phyloP scores from a whole-genome alignment of 345 rosid genomes.

The Eucalyptus urophylla region DNA sequence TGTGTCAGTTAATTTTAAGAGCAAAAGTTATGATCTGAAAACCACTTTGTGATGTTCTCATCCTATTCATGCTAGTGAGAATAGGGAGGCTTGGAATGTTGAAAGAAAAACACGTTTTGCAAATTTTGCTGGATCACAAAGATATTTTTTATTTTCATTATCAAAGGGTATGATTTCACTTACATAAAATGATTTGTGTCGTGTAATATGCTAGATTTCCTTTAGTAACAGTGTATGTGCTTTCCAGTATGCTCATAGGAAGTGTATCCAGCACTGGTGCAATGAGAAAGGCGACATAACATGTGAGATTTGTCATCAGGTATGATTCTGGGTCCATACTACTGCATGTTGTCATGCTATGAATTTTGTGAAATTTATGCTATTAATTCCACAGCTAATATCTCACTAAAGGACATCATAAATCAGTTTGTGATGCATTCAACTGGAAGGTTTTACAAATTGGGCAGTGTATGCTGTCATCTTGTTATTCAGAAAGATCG shows the following conservation, averaged over 20 bases:
- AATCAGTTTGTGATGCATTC: neutral
- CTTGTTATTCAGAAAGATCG: neutral
- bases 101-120: neutral
- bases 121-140: neutral
- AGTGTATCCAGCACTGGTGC: slow-evolving; percentile 97
- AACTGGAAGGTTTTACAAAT: neutral
- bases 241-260: slow-evolving; percentile 76
- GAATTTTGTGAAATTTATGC: neutral
- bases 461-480: neutral
- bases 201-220: neutral
- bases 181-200: neutral
- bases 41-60: neutral
- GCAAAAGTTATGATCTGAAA: neutral
- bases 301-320: slow-evolving; percentile 99
- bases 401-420: neutral
- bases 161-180: neutral
- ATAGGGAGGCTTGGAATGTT: neutral
- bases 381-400: neutral
- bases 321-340: neutral
- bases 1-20: neutral
- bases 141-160: neutral
- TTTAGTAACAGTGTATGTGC: neutral
- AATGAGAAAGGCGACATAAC: slow-evolving; percentile 77
- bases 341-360: neutral
- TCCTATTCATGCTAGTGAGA: neutral